These are phyloP conservation scores for Candida krabiensis DNA, from an alignment of 805 yeast species.

Conservation along the genomic window DNA sequence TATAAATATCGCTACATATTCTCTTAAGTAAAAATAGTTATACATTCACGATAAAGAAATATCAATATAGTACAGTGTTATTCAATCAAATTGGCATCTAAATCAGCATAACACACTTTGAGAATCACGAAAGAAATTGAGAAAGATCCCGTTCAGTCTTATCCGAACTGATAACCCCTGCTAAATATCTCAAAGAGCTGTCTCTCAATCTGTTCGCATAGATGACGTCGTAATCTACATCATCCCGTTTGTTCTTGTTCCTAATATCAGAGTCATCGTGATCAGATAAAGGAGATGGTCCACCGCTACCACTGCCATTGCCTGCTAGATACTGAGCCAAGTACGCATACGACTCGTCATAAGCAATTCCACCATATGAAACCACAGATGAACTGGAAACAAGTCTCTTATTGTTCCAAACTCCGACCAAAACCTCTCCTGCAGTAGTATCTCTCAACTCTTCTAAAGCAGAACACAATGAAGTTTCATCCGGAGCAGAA, in stretches of 20 bases:
- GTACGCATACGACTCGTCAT: slow-evolving; percentile 45
- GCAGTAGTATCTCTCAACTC: slow-evolving; percentile 20
- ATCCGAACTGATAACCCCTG: slow-evolving; percentile 32
- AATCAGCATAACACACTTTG: no score
- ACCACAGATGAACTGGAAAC: slow-evolving; percentile 17
- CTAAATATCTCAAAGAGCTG: slow-evolving; percentile 38
- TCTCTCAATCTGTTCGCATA: slow-evolving; percentile 26
- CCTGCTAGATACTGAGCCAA: slow-evolving; percentile 38
- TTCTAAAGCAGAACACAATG: slow-evolving; percentile 29
- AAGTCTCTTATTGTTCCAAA: slow-evolving; percentile 12
- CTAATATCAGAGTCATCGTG: slow-evolving; percentile 1
- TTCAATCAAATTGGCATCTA: no score
- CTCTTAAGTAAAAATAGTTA: no score
- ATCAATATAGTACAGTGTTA: no score
- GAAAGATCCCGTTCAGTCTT: slow-evolving; percentile 18
- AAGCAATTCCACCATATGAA: slow-evolving; percentile 13
- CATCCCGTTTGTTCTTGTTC: slow-evolving; percentile 10
- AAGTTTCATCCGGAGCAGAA: slow-evolving; percentile 15
- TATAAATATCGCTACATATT: no score
- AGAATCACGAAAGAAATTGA: no score
- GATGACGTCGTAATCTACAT: slow-evolving; percentile 24
- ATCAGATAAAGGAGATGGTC: not conserved
- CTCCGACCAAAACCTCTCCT: slow-evolving; percentile 20
- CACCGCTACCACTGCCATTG: slow-evolving; percentile 11
- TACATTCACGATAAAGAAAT: no score